A percentile compares a stretch with the other conserved stretches of the same genome.
Evolutionary conservation across 2,329 filamentous ascomycete genomes (phyloP).

Genomic region (Epichloe coenophiala): DNA sequence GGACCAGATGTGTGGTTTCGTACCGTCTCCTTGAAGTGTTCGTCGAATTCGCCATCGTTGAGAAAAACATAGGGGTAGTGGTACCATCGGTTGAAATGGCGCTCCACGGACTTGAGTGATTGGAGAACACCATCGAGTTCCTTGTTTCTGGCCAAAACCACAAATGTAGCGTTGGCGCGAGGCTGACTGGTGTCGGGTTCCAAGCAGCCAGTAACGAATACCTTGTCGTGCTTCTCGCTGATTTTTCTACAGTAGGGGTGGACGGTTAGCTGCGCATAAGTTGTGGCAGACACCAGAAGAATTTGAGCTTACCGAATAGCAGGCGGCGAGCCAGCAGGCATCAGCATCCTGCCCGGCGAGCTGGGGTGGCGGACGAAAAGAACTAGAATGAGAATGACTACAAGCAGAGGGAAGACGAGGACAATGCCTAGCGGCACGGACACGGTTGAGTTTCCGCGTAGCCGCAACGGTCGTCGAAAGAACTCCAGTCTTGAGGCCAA

Average conservation of each 20-base stretch:
- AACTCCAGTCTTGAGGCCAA: slow-evolving; percentile 53
- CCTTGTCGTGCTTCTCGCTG: slow-evolving; percentile 92
- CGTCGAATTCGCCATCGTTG: slow-evolving; percentile 94
- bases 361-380: slow-evolving; percentile 81
- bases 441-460: slow-evolving; percentile 83
- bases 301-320: slow-evolving; percentile 59
- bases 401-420: slow-evolving; percentile 80
- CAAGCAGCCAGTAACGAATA: slow-evolving; percentile 83
- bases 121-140: slow-evolving; percentile 92
- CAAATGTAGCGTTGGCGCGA: slow-evolving; percentile 86
- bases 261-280: neutral
- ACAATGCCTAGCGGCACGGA: slow-evolving; percentile 89
- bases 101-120: slow-evolving; percentile 93
- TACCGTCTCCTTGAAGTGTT: slow-evolving; percentile 79
- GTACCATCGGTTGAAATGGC: slow-evolving; percentile 98
- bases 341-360: slow-evolving; percentile 67
- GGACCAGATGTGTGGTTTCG: slow-evolving; percentile 75
- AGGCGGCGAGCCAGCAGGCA: slow-evolving; percentile 78
- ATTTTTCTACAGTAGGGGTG: slow-evolving; percentile 57
- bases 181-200: slow-evolving; percentile 66
- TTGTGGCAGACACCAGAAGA: neutral
- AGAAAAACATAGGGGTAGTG: slow-evolving; percentile 97
- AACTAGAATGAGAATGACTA: slow-evolving; percentile 80
- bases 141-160: slow-evolving; percentile 90
- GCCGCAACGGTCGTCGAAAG: slow-evolving; percentile 70